A percentile compares a stretch with the other conserved stretches of the same genome.
phyloP scores from a whole-genome alignment of 2,329 filamentous ascomycete genomes.

The Stemphylium vesicarium region DNA sequence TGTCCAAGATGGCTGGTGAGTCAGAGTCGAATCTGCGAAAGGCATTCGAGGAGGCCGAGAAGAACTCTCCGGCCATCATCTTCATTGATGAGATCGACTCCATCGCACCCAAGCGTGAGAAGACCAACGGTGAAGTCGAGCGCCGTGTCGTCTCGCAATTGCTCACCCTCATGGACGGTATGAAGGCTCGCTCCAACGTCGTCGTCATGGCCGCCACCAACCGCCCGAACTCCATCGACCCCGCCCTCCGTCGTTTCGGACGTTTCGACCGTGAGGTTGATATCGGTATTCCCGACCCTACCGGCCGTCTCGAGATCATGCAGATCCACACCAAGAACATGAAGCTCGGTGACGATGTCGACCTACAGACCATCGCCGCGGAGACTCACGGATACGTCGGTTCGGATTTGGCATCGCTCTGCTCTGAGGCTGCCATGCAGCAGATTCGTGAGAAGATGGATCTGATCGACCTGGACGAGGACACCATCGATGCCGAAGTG shows the following conservation, averaged over 20 bases:
- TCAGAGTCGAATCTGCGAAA: constrained; percentile 98
- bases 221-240: constrained; percentile 97
- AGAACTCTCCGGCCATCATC: constrained; percentile 99
- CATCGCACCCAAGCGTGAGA: constrained; percentile 98
- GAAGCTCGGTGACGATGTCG: constrained; percentile 97
- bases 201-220: constrained; percentile 99
- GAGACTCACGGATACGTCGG: constrained; percentile 99
- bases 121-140: constrained; percentile 99
- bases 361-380: constrained; percentile 93
- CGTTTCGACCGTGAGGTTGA: constrained; percentile 99
- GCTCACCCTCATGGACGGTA: constrained; percentile 97
- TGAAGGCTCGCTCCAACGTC: constrained; percentile 98
- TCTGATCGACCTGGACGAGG: constrained; percentile 96
- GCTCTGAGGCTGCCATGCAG: constrained; percentile 99
- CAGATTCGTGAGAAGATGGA: constrained; percentile 99
- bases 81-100: constrained; percentile 99
- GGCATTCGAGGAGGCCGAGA: constrained; percentile 99
- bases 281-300: constrained; percentile 96
- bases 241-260: constrained; percentile 94
- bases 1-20: constrained; percentile 99
- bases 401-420: constrained; percentile 97
- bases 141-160: constrained; percentile 98
- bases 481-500: constrained; percentile 98
- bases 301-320: constrained; percentile 96
- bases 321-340: constrained; percentile 99